phyloP scores from a whole-genome alignment of 805 yeast genomes.

The Candida pseudoglaebosa region DNA sequence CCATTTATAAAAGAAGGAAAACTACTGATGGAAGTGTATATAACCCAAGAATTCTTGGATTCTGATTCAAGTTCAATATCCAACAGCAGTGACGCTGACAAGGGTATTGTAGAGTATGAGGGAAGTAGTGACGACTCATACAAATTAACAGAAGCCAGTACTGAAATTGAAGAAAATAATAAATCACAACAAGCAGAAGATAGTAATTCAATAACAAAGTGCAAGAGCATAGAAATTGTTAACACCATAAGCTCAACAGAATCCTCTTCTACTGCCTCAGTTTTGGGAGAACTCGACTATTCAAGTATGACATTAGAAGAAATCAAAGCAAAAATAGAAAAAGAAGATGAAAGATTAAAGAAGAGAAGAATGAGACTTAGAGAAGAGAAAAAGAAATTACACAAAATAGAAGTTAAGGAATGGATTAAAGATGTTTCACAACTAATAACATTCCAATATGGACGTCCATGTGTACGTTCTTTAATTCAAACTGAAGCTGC shows the following conservation, averaged over 20 bases:
- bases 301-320: not conserved
- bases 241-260: not conserved
- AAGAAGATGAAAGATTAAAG: not conserved
- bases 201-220: not conserved
- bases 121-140: not conserved
- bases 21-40: slow-evolving; percentile 22
- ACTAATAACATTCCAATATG: not conserved
- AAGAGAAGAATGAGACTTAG: not conserved
- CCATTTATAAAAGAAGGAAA: slow-evolving; percentile 20
- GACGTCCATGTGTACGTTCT: not conserved
- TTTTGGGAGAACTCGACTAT: not conserved
- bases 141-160: not conserved
- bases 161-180: not conserved
- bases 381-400: not conserved
- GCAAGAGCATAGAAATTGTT: not conserved
- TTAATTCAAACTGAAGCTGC: not conserved
- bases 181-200: not conserved
- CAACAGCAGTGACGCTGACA: not conserved
- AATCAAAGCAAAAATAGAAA: not conserved
- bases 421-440: not conserved
- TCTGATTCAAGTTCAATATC: not conserved
- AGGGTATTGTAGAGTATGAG: not conserved
- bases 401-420: not conserved
- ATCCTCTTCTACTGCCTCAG: not conserved
- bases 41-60: slow-evolving; percentile 21